Base-by-base conservation (phyloP, 768 basidiomycete genomes). In the Russula ochroleuca region DNA sequence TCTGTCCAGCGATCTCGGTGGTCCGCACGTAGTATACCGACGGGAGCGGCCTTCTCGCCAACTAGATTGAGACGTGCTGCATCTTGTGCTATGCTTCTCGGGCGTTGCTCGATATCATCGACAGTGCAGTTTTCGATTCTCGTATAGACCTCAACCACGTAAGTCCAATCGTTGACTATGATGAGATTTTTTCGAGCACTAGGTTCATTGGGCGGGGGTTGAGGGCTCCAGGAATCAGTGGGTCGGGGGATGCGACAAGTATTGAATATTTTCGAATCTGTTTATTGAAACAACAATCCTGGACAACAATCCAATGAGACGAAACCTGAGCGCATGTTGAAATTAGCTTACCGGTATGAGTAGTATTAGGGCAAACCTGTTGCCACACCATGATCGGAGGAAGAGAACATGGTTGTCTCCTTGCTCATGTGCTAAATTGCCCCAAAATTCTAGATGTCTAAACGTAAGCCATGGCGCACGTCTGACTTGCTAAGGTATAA, bases 401-500 rank as follows among this genome's bases (percentile, higher is more conserved):
- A 38, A 57, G 49, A 50, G 53, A 53, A 40, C 9, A 15, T 13
- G 13, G 25, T 28, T 19, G 23, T 23, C 28, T 35, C 23, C 19
- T 31, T 31, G 76, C 85, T 67, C 68, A 92, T 77, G 78, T 35
- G 82, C 78, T 52, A 92, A 70, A 62, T 79, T 80, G 33, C 80
- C 80, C 70, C 87, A 92, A 76, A 90, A 94, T 45, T 86, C 83
- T 23, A 94, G 72, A 49, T 85, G 78, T 54, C 92, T 81, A 71
- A 85, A 79, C 17, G 86, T 77, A 14, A 97, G 76, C 86, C 91
- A 95, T 15, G 93, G 86, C 0, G 93, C 88, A 49, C 92, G 79
- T 70, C 89, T 80, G 54, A 95, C 76, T 73, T 98, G 95, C 92
- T 92, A 94, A 19, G 84, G 80, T n/a, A 70, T 73, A 37, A 8